phyloP scores from a whole-genome alignment of 129 eudicot genomes.

The Flaveria robusta region DNA sequence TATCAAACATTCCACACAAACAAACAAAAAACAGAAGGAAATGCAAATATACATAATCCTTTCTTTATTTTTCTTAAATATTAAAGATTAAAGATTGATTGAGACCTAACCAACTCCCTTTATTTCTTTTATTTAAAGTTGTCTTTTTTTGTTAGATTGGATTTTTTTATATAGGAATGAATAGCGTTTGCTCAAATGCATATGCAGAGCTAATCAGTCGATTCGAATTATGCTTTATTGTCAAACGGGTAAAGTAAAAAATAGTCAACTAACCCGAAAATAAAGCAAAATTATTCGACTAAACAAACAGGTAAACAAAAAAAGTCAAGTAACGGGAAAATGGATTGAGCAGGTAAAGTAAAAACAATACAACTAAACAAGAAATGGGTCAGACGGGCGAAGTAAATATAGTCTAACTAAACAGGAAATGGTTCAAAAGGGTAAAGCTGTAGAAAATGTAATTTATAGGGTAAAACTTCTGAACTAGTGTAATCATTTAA shows the following conservation, averaged over 20 bases:
- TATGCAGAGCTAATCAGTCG: background rate
- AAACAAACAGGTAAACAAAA: no score
- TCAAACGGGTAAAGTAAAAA: background rate
- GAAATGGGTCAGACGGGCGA: background rate
- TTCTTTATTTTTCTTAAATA: background rate
- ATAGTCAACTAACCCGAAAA: background rate
- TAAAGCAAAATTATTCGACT: no score
- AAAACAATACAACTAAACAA: background rate
- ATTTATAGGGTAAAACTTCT: background rate
- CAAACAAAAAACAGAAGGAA: slow-evolving; percentile 21
- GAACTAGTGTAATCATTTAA: no score
- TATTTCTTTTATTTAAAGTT: background rate
- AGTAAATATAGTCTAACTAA: background rate
- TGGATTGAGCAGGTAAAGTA: background rate
- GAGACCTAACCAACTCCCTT: slow-evolving; percentile 20
- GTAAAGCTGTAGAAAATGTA: background rate
- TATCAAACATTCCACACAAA: slow-evolving; percentile 12
- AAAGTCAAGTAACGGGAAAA: background rate
- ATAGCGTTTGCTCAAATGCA: background rate
- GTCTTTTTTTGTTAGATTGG: background rate
- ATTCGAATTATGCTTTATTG: background rate
- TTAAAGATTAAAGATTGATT: slow-evolving; percentile 23
- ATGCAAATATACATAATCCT: background rate
- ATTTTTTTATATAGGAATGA: background rate
- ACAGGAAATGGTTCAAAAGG: background rate